Evolutionary conservation across 2,329 filamentous ascomycete genomes (phyloP).

Genomic region (Aspergillus persii): DNA sequence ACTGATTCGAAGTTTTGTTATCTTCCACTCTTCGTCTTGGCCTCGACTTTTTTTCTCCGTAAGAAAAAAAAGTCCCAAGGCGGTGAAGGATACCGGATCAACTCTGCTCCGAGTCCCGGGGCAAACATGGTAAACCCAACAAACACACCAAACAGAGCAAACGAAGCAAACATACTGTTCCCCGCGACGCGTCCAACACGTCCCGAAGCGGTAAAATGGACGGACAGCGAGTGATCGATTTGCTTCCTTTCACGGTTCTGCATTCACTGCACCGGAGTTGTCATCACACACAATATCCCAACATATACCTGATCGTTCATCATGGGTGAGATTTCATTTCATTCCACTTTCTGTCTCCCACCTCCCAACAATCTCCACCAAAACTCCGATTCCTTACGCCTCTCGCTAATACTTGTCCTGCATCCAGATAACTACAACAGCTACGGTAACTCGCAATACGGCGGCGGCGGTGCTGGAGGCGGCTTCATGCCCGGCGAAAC

Average conservation of each 20-base stretch:
- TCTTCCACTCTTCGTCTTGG: not conserved
- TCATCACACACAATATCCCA: not conserved
- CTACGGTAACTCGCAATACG: slow-evolving; percentile 48
- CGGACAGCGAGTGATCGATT: slow-evolving; percentile 4
- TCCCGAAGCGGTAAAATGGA: slow-evolving; percentile 41
- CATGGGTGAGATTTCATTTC: slow-evolving; percentile 27
- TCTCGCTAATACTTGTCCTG: not conserved
- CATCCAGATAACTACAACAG: slow-evolving; percentile 35
- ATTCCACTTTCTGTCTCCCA: not conserved
- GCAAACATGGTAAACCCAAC: too few species aligned
- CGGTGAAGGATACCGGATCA: slow-evolving; percentile 26
- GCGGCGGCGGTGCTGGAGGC: slow-evolving; percentile 55
- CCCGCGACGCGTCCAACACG: slow-evolving; percentile 39
- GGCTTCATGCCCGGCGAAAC: slow-evolving; percentile 58
- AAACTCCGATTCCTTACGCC: not conserved
- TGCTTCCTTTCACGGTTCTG: slow-evolving; percentile 1
- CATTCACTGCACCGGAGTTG: not conserved
- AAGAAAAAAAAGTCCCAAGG: slow-evolving; percentile 25
- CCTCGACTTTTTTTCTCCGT: slow-evolving; percentile 16
- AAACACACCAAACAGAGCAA: not conserved
- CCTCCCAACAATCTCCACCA: not conserved
- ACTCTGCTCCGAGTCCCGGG: slow-evolving; percentile 5
- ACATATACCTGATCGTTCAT: slow-evolving; percentile 3
- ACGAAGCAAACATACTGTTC: slow-evolving; percentile 21
- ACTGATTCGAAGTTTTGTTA: not conserved